phyloP scores from a whole-genome alignment of 768 basidiomycete species.

The Tylopilus rubrobrunneus region DNA sequence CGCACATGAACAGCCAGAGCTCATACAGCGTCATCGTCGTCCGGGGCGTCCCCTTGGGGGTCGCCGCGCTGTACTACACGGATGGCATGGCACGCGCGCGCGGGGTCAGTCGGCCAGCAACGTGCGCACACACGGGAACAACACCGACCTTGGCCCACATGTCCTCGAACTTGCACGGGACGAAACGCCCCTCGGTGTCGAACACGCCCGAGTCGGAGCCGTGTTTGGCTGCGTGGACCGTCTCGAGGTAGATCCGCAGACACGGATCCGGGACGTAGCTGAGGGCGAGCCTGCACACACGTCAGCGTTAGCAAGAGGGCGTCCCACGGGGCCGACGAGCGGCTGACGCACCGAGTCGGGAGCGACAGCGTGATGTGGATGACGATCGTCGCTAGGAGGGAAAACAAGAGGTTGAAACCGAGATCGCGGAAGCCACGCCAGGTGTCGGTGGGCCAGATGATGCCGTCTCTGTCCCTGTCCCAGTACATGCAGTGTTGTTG shows the following conservation, averaged over 20 bases:
- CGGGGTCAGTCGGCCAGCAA: neutral
- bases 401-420: slow-evolving; percentile 38
- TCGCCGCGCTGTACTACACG: slow-evolving; percentile 14
- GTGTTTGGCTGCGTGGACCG: slow-evolving; percentile 38
- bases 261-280: slow-evolving; percentile 39
- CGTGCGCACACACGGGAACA: neutral
- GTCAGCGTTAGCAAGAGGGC: too few species aligned
- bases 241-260: slow-evolving; percentile 34
- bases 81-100: neutral
- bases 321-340: too few species aligned
- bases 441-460: slow-evolving; percentile 45
- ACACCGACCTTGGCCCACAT: slow-evolving; percentile 38
- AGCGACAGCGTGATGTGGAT: slow-evolving; percentile 36
- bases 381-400: slow-evolving; percentile 32
- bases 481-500: slow-evolving; percentile 42
- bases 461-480: slow-evolving; percentile 38
- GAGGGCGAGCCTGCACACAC: slow-evolving; percentile 13
- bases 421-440: slow-evolving; percentile 39
- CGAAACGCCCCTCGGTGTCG: slow-evolving; percentile 39
- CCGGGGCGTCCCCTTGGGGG: slow-evolving; percentile 5
- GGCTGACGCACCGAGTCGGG: slow-evolving; percentile 24
- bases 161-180: slow-evolving; percentile 40
- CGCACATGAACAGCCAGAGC: slow-evolving; percentile 29
- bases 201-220: slow-evolving; percentile 42
- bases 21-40: slow-evolving; percentile 28